Evolutionary conservation across 345 rosid species (phyloP).

Genomic region (Pistacia atlantica): DNA sequence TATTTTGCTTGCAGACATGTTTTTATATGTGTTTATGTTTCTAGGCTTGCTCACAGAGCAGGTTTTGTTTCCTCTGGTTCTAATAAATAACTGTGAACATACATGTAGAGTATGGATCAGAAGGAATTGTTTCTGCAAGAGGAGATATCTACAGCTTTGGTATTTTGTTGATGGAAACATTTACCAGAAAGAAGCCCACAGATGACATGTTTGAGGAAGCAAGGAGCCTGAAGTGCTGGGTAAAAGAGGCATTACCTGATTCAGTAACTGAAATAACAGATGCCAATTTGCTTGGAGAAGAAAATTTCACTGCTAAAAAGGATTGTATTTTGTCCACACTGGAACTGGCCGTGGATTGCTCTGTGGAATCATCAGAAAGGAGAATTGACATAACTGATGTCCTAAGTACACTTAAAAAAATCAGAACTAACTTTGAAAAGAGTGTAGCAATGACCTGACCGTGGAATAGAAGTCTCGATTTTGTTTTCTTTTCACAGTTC

Average conservation of each 20-base stretch:
- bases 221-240: slow-evolving; percentile 24
- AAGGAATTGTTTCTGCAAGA: slow-evolving; percentile 12
- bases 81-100: background rate
- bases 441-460: background rate
- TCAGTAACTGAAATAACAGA: slow-evolving; percentile 1
- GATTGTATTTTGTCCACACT: slow-evolving; percentile 6
- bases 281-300: slow-evolving; percentile 10
- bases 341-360: slow-evolving; percentile 11
- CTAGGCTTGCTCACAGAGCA: background rate
- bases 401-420: background rate
- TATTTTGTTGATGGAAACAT: slow-evolving; percentile 19
- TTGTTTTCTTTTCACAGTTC: no score
- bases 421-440: background rate
- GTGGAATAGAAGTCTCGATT: background rate
- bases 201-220: slow-evolving; percentile 12
- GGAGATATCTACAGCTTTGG: slow-evolving; percentile 23
- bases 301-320: background rate
- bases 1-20: background rate
- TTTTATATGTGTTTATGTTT: background rate
- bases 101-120: slow-evolving; percentile 19
- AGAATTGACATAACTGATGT: slow-evolving; percentile 2
- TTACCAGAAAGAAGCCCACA: slow-evolving; percentile 25
- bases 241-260: slow-evolving; percentile 1
- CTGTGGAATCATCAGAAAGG: background rate
- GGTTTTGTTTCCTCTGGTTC: background rate